Evolutionary conservation across 2,329 filamentous ascomycete genomes (phyloP), one percentile per base, ranked within the genome.

Genomic region (Macrophomina phaseolina): DNA sequence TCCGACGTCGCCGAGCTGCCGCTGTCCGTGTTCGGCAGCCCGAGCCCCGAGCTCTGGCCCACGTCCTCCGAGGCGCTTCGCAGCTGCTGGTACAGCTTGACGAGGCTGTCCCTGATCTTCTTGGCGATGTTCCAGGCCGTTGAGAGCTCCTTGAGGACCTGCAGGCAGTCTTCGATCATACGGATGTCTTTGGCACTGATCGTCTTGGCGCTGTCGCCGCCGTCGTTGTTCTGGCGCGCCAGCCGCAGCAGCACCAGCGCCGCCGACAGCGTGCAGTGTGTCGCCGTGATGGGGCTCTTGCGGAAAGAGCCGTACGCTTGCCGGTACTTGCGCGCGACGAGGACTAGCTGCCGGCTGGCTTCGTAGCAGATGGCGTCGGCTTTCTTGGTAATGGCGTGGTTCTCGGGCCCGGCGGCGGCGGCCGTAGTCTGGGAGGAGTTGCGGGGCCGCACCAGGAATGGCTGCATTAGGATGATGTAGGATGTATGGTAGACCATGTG

Each of bases 401-500:
- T 28, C 12, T 32, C n/a, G 36, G 48, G 30, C 18, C 36, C 1
- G 30, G n/a, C 23, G 28, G 45, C 8, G 1, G 36, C 11, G 36
- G 36, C 36, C 36, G 36, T 8, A 12, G 36, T 38, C 36, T 38
- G 6, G 36, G 11, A 12, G 23, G 23, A 23, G 23, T 23, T 23
- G 23, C 23, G 3, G 3, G 23, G 14, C 28, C 36, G 42, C 5
- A 16, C 58, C 7, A 75, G 12, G 64, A 77, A 76, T 0, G 75
- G 76, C 9, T 73, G 76, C 32, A 72, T 71, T 12, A 79, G 73
- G 14, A 79, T 69, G 6, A 79, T 75, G 34, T 71, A 68, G 6
- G 73, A 71, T 1, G 76, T 79, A 52, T 79, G 74, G 58, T 77
- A 78, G 16, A 76, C 70, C 77, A 79, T 79, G 63, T 72, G 74